Evolutionary conservation across 805 yeast genomes (phyloP).

Genomic region (Metschnikowia similis): DNA sequence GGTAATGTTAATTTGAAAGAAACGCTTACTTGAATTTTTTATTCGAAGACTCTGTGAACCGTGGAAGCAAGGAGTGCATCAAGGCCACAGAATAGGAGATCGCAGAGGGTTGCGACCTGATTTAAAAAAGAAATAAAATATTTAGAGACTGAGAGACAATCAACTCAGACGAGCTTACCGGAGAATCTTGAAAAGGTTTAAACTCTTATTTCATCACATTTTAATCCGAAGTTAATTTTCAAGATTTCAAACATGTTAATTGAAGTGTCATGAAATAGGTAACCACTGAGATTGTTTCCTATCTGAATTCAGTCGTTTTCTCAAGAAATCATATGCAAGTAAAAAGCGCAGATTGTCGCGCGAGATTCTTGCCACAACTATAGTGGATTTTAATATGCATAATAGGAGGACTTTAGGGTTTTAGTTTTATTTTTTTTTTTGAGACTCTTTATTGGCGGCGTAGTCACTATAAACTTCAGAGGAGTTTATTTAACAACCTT

Average conservation of each 20-base stretch:
- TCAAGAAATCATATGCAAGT: conserved; percentile 3
- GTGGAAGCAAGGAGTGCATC: conserved; percentile 6
- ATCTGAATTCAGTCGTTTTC: neutral
- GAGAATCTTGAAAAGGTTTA: neutral
- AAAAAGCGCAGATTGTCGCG: neutral
- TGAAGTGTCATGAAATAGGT: neutral
- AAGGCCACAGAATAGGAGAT: conserved; percentile 2
- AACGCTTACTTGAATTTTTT: neutral
- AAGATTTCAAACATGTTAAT: neutral
- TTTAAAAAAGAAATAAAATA: conserved; percentile 1
- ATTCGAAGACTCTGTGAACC: neutral
- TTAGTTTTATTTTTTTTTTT: neutral
- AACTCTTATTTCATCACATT: neutral
- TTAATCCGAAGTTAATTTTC: too few relatives aligned
- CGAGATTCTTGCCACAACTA: neutral
- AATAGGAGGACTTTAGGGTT: too few relatives aligned
- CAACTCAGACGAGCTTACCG: neutral
- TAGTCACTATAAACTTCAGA: too few relatives aligned
- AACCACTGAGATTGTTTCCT: neutral
- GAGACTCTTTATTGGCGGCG: neutral
- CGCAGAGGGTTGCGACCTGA: conserved; percentile 3
- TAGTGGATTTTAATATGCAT: neutral
- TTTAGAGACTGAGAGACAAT: neutral
- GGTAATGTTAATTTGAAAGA: neutral
- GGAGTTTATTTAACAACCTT: too few relatives aligned